Conservation (phyloP, 345 rosid genomes). For the Tarenaya hassleriana region DNA sequence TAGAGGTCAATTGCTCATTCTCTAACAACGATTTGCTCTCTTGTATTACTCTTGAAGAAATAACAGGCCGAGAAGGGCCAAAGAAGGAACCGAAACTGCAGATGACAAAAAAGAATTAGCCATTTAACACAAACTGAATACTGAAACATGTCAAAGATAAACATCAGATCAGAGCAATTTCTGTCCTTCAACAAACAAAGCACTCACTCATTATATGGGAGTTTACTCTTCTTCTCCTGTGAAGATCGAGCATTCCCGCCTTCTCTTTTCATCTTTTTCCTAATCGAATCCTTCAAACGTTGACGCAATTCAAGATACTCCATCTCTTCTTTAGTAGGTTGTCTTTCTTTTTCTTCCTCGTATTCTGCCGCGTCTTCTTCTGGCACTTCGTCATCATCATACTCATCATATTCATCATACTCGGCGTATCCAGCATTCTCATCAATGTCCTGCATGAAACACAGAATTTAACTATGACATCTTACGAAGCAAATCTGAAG, state of each 20-base stretch:
- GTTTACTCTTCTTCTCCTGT: constrained; percentile 34
- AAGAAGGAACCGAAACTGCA: constrained; percentile 91
- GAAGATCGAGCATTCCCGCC: constrained; percentile 31
- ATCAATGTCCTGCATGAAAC: constrained; percentile 26
- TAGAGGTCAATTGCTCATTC: constrained; percentile 48
- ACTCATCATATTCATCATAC: constrained; percentile 28
- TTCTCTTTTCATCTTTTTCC: constrained; percentile 48
- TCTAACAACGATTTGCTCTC: constrained; percentile 93
- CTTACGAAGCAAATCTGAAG: background rate
- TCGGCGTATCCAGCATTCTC: constrained; percentile 25
- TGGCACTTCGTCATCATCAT: constrained; percentile 13
- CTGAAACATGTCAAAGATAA: background rate
- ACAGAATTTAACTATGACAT: background rate
- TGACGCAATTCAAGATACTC: constrained; percentile 66
- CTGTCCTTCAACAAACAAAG: too few species aligned
- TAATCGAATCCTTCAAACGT: constrained; percentile 51
- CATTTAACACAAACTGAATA: background rate
- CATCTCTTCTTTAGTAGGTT: constrained; percentile 26
- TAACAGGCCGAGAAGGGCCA: constrained; percentile 88
- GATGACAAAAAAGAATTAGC: background rate
- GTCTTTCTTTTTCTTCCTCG: constrained; percentile 35
- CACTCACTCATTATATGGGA: constrained; percentile 62
- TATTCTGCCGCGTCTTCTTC: constrained; percentile 22
- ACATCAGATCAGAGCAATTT: too few species aligned
- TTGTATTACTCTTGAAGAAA: constrained; percentile 85